A percentile compares a stretch with the other conserved stretches of the same genome.
phyloP scores from a whole-genome alignment of 495 filamentous ascomycete genomes.

The Aspergillus nidulans region DNA sequence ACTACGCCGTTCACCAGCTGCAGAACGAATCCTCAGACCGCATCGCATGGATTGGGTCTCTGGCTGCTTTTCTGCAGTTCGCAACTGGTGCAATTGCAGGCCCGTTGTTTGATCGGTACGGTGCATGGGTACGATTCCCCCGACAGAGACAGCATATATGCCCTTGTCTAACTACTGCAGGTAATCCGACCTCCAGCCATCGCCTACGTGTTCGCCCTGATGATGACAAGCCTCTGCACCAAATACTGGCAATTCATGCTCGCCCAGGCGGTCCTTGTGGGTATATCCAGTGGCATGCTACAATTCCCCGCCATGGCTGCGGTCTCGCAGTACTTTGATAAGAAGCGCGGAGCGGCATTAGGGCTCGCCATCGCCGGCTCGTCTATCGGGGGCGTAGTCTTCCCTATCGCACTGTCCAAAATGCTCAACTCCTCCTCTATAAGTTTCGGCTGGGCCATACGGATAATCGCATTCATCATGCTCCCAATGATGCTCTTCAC shows the following conservation, averaged over 20 bases:
- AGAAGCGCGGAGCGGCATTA: slow-evolving; percentile 29
- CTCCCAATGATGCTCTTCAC: slow-evolving; percentile 40
- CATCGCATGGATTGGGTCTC: slow-evolving; percentile 45
- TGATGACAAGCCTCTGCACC: slow-evolving; percentile 39
- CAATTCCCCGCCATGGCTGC: slow-evolving; percentile 23
- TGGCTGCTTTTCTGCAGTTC: slow-evolving; percentile 31
- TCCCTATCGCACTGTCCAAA: slow-evolving; percentile 19
- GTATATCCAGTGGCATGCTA: slow-evolving; percentile 14
- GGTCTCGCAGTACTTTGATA: slow-evolving; percentile 32
- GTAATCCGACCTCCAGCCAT: slow-evolving; percentile 12
- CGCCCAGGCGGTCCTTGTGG: slow-evolving; percentile 20
- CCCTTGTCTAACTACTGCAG: background rate
- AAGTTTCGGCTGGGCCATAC: slow-evolving; percentile 59
- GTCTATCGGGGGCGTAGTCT: slow-evolving; percentile 29
- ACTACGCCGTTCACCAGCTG: slow-evolving; percentile 24
- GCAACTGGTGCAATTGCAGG: slow-evolving; percentile 20
- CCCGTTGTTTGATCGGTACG: slow-evolving; percentile 26
- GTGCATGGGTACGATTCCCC: slow-evolving; percentile 12
- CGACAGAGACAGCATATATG: background rate
- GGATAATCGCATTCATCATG: slow-evolving; percentile 60
- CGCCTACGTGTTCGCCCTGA: slow-evolving; percentile 29
- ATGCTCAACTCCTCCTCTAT: slow-evolving; percentile 22
- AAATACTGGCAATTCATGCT: slow-evolving; percentile 34
- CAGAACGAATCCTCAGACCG: slow-evolving; percentile 16
- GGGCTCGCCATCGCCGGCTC: slow-evolving; percentile 36